Percentiles rank a stretch among this genome's conserved stretches.
phyloP scores from a whole-genome alignment of 1,284 basidiomycete species.

The Abortiporus biennis region DNA sequence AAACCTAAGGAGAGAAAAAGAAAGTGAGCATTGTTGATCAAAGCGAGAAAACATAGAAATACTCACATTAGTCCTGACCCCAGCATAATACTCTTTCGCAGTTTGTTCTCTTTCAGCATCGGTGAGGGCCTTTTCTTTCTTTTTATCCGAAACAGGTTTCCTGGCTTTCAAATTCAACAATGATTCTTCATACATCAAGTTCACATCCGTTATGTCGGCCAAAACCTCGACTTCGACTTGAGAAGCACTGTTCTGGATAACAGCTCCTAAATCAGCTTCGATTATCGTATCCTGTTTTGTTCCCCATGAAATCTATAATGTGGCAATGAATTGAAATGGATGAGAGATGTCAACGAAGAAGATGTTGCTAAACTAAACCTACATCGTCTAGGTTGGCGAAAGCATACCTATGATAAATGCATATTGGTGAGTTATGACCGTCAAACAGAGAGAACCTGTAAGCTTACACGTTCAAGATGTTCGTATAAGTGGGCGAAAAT shows the following conservation, averaged over 20 bases:
- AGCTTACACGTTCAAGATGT: slow-evolving; percentile 77
- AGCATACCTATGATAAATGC: slow-evolving; percentile 49
- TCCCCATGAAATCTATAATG: slow-evolving; percentile 76
- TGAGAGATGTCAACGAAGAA: background rate
- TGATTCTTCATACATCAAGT: slow-evolving; percentile 86
- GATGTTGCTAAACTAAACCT: slow-evolving; percentile 16
- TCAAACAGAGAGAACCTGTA: slow-evolving; percentile 7
- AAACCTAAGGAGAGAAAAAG: slow-evolving; percentile 33
- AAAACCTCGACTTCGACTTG: slow-evolving; percentile 89
- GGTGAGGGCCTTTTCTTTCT: slow-evolving; percentile 25
- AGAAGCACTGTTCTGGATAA: slow-evolving; percentile 71
- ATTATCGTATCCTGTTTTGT: slow-evolving; percentile 76
- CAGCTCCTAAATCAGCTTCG: slow-evolving; percentile 75
- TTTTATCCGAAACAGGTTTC: slow-evolving; percentile 46
- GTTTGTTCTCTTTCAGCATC: slow-evolving; percentile 65
- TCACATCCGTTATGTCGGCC: slow-evolving; percentile 82
- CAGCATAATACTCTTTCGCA: slow-evolving; percentile 85
- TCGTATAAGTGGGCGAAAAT: slow-evolving; percentile 85
- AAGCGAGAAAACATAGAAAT: background rate
- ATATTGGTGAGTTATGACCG: slow-evolving; percentile 2
- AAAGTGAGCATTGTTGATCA: slow-evolving; percentile 1
- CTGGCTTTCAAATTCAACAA: slow-evolving; percentile 75
- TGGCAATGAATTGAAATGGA: background rate
- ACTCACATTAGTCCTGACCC: slow-evolving; percentile 84
- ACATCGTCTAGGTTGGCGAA: slow-evolving; percentile 82